Conservation (phyloP, 1,139 yeast genomes). For the Hyphopichia khmerensis region DNA sequence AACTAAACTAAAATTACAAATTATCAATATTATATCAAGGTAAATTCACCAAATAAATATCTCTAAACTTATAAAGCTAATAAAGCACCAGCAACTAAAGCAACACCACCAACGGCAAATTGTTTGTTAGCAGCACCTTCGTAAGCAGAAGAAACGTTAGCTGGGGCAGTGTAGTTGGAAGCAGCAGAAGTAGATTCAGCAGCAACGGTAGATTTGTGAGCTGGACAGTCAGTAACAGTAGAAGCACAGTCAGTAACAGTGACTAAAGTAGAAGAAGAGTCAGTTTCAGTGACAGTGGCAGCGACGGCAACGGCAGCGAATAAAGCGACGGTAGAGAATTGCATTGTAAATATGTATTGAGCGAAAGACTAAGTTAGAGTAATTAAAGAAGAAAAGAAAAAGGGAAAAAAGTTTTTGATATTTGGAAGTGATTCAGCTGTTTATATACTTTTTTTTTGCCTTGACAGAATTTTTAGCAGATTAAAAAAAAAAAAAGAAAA, state of each 20-base stretch:
- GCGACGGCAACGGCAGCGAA: constrained; percentile 40
- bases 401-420: not conserved
- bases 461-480: no score
- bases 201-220: constrained; percentile 18
- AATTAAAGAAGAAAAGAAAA: constrained; percentile 9
- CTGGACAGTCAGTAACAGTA: constrained; percentile 42
- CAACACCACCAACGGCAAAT: constrained; percentile 48
- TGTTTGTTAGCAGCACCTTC: constrained; percentile 38
- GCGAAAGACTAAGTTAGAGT: constrained; percentile 30
- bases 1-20: not conserved
- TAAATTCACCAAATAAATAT: no score
- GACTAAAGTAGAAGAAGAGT: constrained; percentile 27
- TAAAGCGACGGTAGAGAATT: constrained; percentile 48
- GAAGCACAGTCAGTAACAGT: constrained; percentile 47
- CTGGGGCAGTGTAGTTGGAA: constrained; percentile 23
- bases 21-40: not conserved
- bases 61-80: constrained; percentile 46
- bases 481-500: not conserved
- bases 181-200: constrained; percentile 12
- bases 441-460: no score
- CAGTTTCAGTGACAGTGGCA: constrained; percentile 33
- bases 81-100: constrained; percentile 53
- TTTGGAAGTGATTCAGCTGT: no score
- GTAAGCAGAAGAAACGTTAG: constrained; percentile 37
- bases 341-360: constrained; percentile 25